Evolutionary conservation across 116 monocot genomes (phyloP), one percentile per base, ranked within the genome.

Genomic region (Thalassia testudinum): DNA sequence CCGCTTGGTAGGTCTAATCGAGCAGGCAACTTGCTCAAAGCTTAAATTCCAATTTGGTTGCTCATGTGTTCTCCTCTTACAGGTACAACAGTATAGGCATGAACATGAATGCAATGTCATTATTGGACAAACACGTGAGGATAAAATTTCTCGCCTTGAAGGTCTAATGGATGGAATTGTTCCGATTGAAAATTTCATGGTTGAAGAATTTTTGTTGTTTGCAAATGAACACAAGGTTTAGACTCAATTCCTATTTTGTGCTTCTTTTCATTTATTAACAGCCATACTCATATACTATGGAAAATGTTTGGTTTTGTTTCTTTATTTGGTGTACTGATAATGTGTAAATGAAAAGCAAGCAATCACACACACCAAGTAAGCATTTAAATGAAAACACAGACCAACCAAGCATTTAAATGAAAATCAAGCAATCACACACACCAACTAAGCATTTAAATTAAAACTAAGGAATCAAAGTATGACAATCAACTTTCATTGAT

Each of bases 1-100:
- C 54, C 84, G 89, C 20, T 70, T 95, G 78, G 93, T 88, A 66
- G 4, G 72, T 68, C 43, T 45, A 51, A 45, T n/a, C 19, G 4
- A 6, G 2, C 19, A 6, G 2, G 45, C 15, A 6, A 45, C 5
- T 45, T 5, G 45, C 15, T 45, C 45, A 45, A 3, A 7, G 15
- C 15, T 16, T 16, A n/a, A 13, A 6, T 45, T 45, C 45, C 15
- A 45, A 13, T 2, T 45, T 45, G 15, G 15, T 13, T 6, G 19
- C 15, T 13, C 57, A 26, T 65, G 24, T 24, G 15, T 53, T 57
- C 49, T 21, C 20, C 0, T 24, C 50, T 56, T 67, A 48, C 66
- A 99, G 97, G 78, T 86, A 27, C 80, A 83, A 50, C 99, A 99
- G 56, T 99, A 99, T 66, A 99, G 86, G 59, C 91, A 83, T 69